phyloP scores from a whole-genome alignment of 2,329 filamentous ascomycete species.

The Fusarium neocosmosporiellum region DNA sequence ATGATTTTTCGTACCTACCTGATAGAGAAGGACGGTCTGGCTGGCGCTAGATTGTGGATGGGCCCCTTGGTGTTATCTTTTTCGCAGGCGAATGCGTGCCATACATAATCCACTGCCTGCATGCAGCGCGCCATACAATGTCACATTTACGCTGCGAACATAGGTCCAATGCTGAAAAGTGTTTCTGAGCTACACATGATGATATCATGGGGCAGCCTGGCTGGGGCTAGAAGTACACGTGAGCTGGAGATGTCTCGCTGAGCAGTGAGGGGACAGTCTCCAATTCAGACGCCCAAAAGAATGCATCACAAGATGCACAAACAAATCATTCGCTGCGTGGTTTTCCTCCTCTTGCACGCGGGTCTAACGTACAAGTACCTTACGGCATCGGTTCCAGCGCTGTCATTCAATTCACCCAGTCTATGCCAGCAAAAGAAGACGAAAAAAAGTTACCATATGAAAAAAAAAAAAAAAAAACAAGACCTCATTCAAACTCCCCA shows the following conservation, averaged over 20 bases:
- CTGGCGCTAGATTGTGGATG: constrained; percentile 41
- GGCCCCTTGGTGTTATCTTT: constrained; percentile 34
- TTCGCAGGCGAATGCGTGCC: constrained; percentile 37
- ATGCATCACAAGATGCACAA: background rate
- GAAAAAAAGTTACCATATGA: background rate
- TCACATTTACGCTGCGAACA: constrained; percentile 36
- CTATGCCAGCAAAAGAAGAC: constrained; percentile 14
- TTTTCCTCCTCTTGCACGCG: background rate
- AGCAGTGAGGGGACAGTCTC: background rate
- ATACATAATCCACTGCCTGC: constrained; percentile 34
- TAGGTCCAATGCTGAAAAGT: constrained; percentile 34
- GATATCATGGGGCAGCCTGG: background rate
- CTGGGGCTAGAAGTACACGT: constrained; percentile 8
- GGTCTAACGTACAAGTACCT: background rate
- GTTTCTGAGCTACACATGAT: constrained; percentile 19
- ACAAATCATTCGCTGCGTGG: background rate
- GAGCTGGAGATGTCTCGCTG: constrained; percentile 1
- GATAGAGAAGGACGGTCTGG: constrained; percentile 50
- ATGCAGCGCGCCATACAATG: constrained; percentile 40
- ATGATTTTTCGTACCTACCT: constrained; percentile 47
- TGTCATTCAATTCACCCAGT: constrained; percentile 10
- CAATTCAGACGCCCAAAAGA: background rate
- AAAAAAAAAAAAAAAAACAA: constrained; percentile 8
- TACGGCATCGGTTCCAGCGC: background rate
- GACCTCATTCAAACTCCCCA: constrained; percentile 37